These are phyloP conservation scores for Trichocladium antarcticum DNA, from an alignment of 495 filamentous ascomycete genomes.

Conservation along the genomic window DNA sequence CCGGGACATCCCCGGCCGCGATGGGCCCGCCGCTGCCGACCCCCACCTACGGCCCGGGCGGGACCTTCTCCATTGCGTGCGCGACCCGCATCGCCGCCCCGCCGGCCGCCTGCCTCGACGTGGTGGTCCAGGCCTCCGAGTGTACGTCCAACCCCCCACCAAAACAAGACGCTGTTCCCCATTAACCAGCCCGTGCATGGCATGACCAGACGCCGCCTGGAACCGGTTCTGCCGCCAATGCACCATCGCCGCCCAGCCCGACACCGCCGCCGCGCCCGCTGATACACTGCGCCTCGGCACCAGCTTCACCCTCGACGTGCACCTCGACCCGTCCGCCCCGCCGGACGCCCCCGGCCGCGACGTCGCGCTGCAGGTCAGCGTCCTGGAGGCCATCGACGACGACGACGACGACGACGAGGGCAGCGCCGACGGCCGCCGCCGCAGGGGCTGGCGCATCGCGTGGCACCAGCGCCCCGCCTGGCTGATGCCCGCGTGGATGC, in stretches of 20 bases:
- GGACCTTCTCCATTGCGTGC: constrained; percentile 24
- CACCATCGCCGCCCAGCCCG: constrained; percentile 17
- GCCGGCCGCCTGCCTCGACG: constrained; percentile 18
- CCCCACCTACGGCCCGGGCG: constrained; percentile 22
- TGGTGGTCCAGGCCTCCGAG: constrained; percentile 16
- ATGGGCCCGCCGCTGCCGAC: constrained; percentile 15
- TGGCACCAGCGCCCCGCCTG: constrained; percentile 18
- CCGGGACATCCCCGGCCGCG: background rate
- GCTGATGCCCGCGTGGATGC: constrained; percentile 18
- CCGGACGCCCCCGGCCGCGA: background rate
- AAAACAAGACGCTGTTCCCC: background rate
- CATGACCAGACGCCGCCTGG: constrained; percentile 29
- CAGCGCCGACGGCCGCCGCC: background rate
- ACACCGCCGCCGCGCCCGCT: background rate
- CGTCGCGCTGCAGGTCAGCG: constrained; percentile 19
- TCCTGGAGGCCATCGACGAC: constrained; percentile 22
- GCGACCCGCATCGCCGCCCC: constrained; percentile 23
- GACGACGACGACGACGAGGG: background rate
- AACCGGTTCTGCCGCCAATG: constrained; percentile 26
- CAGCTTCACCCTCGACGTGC: constrained; percentile 25
- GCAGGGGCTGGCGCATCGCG: constrained; percentile 24
- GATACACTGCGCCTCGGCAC: constrained; percentile 20
- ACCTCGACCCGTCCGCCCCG: constrained; percentile 13
- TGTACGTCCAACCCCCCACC: constrained; percentile 6
- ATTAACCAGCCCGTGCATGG: too few relatives aligned